Base-by-base conservation (phyloP, 768 basidiomycete genomes). In the Exidia glandulosa region DNA sequence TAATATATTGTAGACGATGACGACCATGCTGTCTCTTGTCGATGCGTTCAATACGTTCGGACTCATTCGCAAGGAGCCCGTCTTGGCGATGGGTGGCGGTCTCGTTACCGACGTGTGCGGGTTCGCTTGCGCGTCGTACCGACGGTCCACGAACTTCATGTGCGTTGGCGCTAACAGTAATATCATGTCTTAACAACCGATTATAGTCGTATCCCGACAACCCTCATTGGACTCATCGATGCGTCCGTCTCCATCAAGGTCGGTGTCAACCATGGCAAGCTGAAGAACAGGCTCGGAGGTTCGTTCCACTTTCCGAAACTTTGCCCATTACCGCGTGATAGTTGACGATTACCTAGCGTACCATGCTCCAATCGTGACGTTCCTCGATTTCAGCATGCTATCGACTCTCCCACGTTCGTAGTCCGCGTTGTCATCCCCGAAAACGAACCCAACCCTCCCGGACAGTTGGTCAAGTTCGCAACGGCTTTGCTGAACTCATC, bases 11-110 rank as follows among this genome's bases (percentile, higher is more conserved):
- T 4, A 73, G 68, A 73, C 67, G 60, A 72, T 72, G 72, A 67
- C 69, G 67, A 71, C 70, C 62, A 71, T 73, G 68, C 66, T 69
- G 57, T 69, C 69, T 41, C 67, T 73, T 57, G 72, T 73, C 41
- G 72, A 73, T 60, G 71, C 71, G 54, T 71, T 73, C 67, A 70
- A 71, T 61, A 66, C 66, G n/a, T 72, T 70, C 64, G 72, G 72
- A n/a, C 68, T 65, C 30, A 69, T 73, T 62, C 68, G 72, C 63
- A 72, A 71, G 61, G 72, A 73, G 65, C 72, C 72, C 45, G 68
- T 69, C 56, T 66, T 73, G 27, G 70, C 70, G 32, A 63, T 71
- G 37, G 72, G 72, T 27, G 72, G 72, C 58, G 72, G 71, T 60
- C 68, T 72, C 58, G 67, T 71, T 41, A 70, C 70, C 63, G 69